Percentiles rank a stretch among this genome's conserved stretches.
Conservation (phyloP, 352 stramenopile genomes). For the Pythium vanterpoolii region DNA sequence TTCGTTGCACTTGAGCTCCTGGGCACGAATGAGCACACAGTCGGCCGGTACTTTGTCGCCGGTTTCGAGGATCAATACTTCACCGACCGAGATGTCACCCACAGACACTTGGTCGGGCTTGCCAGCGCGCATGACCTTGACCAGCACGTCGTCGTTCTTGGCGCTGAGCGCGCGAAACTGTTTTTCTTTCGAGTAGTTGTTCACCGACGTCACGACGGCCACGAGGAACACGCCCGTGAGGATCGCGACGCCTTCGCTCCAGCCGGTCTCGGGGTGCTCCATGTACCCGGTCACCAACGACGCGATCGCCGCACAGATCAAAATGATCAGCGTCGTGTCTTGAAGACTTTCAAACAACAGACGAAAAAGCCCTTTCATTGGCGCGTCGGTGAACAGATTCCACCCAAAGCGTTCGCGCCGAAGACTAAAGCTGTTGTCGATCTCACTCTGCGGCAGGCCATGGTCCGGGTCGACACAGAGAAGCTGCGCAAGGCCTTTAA, state of each 20-base stretch:
- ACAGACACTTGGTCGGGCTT: slow-evolving; percentile 69
- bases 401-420: slow-evolving; percentile 53
- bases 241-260: slow-evolving; percentile 95
- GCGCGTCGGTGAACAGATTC: slow-evolving; percentile 70
- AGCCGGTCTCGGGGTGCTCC: slow-evolving; percentile 78
- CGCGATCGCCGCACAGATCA: slow-evolving; percentile 83
- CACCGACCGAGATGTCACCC: slow-evolving; percentile 69
- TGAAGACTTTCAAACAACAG: slow-evolving; percentile 88
- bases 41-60: slow-evolving; percentile 95
- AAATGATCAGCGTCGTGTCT: slow-evolving; percentile 89
- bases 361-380: slow-evolving; percentile 73
- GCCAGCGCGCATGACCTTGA: slow-evolving; percentile 74
- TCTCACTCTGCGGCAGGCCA: slow-evolving; percentile 54
- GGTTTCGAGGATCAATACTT: slow-evolving; percentile 92
- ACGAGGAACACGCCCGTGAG: slow-evolving; percentile 92
- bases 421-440: slow-evolving; percentile 50
- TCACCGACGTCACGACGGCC: slow-evolving; percentile 92
- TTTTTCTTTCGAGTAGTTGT: slow-evolving; percentile 96
- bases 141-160: slow-evolving; percentile 86
- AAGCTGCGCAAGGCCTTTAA: slow-evolving; percentile 45
- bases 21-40: slow-evolving; percentile 88
- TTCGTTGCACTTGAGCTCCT: slow-evolving; percentile 95
- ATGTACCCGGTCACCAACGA: slow-evolving; percentile 82
- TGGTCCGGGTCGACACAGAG: slow-evolving; percentile 73
- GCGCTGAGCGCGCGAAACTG: slow-evolving; percentile 85